Base-by-base conservation (phyloP, 441 rosid genomes). In the Syzygium syzygioides region DNA sequence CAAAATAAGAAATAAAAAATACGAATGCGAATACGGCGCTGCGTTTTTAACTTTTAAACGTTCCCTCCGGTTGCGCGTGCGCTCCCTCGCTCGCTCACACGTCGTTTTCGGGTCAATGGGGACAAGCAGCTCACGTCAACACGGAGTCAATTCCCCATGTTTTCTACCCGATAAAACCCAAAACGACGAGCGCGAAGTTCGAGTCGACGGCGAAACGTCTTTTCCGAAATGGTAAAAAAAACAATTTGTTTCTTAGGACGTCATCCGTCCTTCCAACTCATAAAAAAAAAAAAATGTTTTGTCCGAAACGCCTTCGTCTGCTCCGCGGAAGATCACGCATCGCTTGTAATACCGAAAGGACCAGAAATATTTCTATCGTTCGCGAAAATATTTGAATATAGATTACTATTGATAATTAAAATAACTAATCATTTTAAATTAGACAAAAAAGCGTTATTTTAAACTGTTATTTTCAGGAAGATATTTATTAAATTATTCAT, bases 381-480 rank as follows among this genome's bases (percentile, higher is more conserved):
- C 48, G 2, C 9, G 9, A 45, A 45, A 45, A 7, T 45, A 45
- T 45, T 45, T 45, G 0, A 45, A 7, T 45, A 45, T 56, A 8
- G 8, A 56, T 56, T 56, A 20, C 20, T 56, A 7, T 20, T 5
- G 26, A 0, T 4, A 11, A 56, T 11, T 10, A 56, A 20, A 20
- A 20, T 56, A 20, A 11, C 0, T 59, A 59, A 26, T 25, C 11
- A 10, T 59, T 59, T 10, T 45, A 45, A 45, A 45, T 45, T 2
- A 7, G 48, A 7, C 2, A 45, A 41, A 45, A 45, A 45, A 45
- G 1, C 1, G 48, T 45, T 45, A 45, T 7, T 45, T 45, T 7
- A 45, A 45, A 45, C 0, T 45, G 7, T 45, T 0, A 9, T 25
- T 59, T 59, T 4, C 0, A 2, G 2, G 1, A 59, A 57, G 26